A percentile compares a stretch with the other conserved stretches of the same genome.
phyloP scores from a whole-genome alignment of 257 asterid species.

The Solanum lignicaule region DNA sequence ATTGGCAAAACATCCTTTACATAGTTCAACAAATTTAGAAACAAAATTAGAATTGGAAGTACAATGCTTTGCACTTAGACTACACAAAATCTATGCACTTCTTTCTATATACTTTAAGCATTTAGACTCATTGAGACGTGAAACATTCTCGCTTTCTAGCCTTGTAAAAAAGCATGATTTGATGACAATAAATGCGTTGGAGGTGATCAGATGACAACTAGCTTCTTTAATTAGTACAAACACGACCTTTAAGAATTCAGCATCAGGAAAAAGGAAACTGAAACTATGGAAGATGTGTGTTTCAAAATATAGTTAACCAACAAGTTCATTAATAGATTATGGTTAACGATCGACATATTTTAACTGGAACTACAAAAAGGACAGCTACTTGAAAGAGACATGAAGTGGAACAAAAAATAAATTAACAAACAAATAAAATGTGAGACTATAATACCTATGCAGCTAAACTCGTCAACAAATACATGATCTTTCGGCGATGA shows the following conservation, averaged over 20 bases:
- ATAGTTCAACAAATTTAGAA: not conserved
- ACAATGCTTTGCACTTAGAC: not conserved
- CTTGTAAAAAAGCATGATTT: not conserved
- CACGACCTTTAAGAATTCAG: not conserved
- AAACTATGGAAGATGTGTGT: not conserved
- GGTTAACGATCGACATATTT: not conserved
- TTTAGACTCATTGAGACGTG: not conserved
- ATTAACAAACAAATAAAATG: not conserved
- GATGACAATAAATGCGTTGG: not conserved
- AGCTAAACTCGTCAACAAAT: constrained; percentile 97
- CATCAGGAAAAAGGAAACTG: not conserved
- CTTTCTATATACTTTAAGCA: not conserved
- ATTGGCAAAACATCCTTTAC: not conserved
- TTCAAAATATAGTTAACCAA: not conserved
- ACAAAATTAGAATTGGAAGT: not conserved
- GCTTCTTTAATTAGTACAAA: not conserved
- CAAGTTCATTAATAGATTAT: not conserved
- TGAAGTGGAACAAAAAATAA: not conserved
- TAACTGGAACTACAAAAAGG: not conserved
- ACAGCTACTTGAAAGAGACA: not conserved
- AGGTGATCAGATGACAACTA: not conserved
- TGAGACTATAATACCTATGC: constrained; percentile 57
- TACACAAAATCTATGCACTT: not conserved
- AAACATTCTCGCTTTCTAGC: not conserved
- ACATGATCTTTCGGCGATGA: constrained; percentile 67